A percentile compares a stretch with the other conserved stretches of the same genome.
These are phyloP conservation scores for Suhomyces tanzawaensis DNA, from an alignment of 805 yeast species.

Conservation along the genomic window DNA sequence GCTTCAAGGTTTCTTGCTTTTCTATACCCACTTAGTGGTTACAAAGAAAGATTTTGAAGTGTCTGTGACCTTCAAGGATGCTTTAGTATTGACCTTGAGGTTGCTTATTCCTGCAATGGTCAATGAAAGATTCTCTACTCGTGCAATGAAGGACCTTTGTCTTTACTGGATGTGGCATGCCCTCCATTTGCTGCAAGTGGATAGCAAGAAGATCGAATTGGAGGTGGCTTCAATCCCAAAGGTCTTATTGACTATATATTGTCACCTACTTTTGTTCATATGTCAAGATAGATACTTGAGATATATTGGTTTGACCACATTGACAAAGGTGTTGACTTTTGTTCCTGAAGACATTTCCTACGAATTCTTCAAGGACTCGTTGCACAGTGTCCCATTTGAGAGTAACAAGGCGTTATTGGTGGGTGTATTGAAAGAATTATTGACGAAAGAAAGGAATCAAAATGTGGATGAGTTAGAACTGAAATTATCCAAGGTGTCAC, in stretches of 20 bases:
- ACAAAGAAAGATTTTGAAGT: slow-evolving; percentile 3
- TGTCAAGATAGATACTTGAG: slow-evolving; percentile 26
- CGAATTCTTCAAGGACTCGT: slow-evolving; percentile 59
- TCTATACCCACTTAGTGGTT: slow-evolving; percentile 15
- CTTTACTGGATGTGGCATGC: slow-evolving; percentile 41
- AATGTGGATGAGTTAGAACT: slow-evolving; percentile 1
- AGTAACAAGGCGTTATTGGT: slow-evolving; percentile 59
- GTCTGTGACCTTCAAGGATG: slow-evolving; percentile 16
- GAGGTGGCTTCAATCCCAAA: slow-evolving; percentile 33
- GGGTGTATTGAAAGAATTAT: slow-evolving; percentile 67
- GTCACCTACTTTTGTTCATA: slow-evolving; percentile 28
- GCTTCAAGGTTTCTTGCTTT: slow-evolving; percentile 21
- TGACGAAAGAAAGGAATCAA: slow-evolving; percentile 32
- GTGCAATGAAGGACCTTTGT: slow-evolving; percentile 25
- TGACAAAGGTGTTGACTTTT: slow-evolving; percentile 60
- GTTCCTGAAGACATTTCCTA: slow-evolving; percentile 57
- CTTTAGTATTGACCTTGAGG: slow-evolving; percentile 23
- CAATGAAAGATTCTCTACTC: slow-evolving; percentile 18
- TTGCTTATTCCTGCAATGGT: slow-evolving; percentile 36
- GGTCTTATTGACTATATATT: slow-evolving; percentile 27
- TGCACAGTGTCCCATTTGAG: slow-evolving; percentile 64
- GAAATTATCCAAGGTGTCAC: background rate
- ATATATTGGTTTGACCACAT: slow-evolving; percentile 52
- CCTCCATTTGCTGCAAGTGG: slow-evolving; percentile 17
- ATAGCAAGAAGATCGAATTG: slow-evolving; percentile 20